phyloP scores from a whole-genome alignment of 306 rosid genomes.

The Casuarina equisetifolia region DNA sequence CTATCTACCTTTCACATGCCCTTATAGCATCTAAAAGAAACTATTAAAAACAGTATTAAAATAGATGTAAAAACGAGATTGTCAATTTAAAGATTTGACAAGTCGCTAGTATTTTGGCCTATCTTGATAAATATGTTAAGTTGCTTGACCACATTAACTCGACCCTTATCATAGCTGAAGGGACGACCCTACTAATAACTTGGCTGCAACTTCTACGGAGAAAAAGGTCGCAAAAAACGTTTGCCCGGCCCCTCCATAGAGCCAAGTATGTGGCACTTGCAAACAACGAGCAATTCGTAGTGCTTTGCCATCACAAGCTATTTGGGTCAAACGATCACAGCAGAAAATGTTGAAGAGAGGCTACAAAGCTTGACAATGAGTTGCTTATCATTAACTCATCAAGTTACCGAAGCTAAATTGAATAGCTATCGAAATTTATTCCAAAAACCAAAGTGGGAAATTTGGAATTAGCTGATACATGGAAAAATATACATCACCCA shows the following conservation, averaged over 20 bases:
- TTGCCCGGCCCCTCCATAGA: no score
- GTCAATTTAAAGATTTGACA: not conserved
- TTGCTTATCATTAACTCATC: no score
- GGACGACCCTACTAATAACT: not conserved
- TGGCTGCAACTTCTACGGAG: not conserved
- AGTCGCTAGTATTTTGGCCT: not conserved
- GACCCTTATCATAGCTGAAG: slow-evolving; percentile 13
- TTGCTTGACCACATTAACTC: not conserved
- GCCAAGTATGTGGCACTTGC: not conserved
- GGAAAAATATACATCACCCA: not conserved
- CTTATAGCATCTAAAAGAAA: no score
- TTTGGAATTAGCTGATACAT: not conserved
- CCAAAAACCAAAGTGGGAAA: not conserved
- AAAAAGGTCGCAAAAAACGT: not conserved
- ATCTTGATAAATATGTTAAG: not conserved
- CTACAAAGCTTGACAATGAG: no score
- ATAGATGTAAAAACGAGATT: not conserved
- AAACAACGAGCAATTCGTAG: no score
- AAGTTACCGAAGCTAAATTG: no score
- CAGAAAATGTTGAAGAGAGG: no score
- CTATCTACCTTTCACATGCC: no score
- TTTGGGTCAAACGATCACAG: no score
- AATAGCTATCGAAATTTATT: not conserved
- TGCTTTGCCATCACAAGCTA: no score
- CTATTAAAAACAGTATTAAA: not conserved